Base-by-base conservation (phyloP, 768 basidiomycete genomes). In the Xerocomus potaroensis region DNA sequence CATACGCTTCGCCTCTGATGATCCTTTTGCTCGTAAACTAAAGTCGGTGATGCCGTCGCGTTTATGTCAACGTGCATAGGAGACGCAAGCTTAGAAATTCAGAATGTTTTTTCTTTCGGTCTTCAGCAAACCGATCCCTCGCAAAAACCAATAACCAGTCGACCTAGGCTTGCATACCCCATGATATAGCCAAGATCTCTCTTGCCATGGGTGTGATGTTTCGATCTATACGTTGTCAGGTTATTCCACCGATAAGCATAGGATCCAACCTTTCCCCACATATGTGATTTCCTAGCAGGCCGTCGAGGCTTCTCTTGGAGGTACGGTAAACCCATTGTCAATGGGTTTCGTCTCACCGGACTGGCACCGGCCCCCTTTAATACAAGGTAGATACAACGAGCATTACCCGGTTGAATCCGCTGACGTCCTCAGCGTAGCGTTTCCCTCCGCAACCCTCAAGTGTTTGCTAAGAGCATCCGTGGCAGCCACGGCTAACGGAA, bases 151-250 rank as follows among this genome's bases (percentile, higher is more conserved):
- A n/a, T n/a, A n/a, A n/a, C n/a, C n/a, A n/a, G n/a, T n/a, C n/a
- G n/a, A n/a, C n/a, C n/a, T n/a, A 50, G 3, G 8, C 16, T 41
- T 40, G 23, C 16, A 35, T 35, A 65, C 69, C 49, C 5, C 70
- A 71, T 41, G 72, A 74, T 34, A 71, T 75, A 30, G 65, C 68
- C 1, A 64, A 62, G 69, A 70, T 47, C 52, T 67, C 14, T 56
- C 31, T 46, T 48, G 54, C 26, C 52, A 59, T 2, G 65, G 67
- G 4, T 59, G 65, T n/a, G 56, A 62, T 36, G 58, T 67, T 10
- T 59, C 57, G 1, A 57, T 67, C 56, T 61, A 33, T 29, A 45
- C n/a, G 24, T 27, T 10, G 68, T 67, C 7, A 16, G 31, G 15
- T 58, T 53, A 14, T 78, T 74, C 16, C 8, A n/a, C 50, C 43